Evolutionary conservation across 2,329 filamentous ascomycete genomes (phyloP), one percentile per base, ranked within the genome.

Genomic region (Xylariaceae sp.): DNA sequence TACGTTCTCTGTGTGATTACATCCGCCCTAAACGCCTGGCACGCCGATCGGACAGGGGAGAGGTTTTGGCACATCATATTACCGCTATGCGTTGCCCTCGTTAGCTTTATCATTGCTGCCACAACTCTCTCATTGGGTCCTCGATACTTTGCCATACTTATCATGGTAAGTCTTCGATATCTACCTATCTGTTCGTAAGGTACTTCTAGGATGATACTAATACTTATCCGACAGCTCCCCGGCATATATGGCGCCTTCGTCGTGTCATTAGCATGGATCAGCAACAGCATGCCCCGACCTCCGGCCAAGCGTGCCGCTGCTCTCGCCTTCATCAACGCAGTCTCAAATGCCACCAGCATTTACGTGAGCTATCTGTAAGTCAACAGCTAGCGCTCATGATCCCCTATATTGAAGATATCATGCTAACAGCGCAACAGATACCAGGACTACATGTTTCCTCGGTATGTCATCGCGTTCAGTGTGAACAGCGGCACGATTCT

Each of bases 281-380:
- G 82, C 51, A 90, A 88, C 70, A 88, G 86, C 1, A 79, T 93
- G 55, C 88, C 89, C 0, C 82, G 89, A 4, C 89, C 90, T 2
- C 87, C 88, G 0, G 85, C 88, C 1, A 92, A 92, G 75, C 82
- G 88, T 61, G 79, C 79, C 1, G 78, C 88, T 0, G 88, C 88
- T 0, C 72, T 93, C 4, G 89, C 88, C 0, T 85, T 88, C 62
- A 90, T 92, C 73, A 93, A 93, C 69, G 86, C 86, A 1, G 78
- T 90, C 8, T 83, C 81, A 15, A 91, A 92, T 70, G 78, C 80
- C 9, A 83, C 83, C 48, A 85, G 81, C 52, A 92, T 92, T 64
- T 92, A 88, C 68, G 84, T 85, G 13, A 66, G 55, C 57, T 67
- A 60, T 58, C 62, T 65, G 65, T 66, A 8, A 54, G 64, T 62